Conservation (phyloP, 108 stramenopile species). For the Mayamaea pseudoterrestris region DNA sequence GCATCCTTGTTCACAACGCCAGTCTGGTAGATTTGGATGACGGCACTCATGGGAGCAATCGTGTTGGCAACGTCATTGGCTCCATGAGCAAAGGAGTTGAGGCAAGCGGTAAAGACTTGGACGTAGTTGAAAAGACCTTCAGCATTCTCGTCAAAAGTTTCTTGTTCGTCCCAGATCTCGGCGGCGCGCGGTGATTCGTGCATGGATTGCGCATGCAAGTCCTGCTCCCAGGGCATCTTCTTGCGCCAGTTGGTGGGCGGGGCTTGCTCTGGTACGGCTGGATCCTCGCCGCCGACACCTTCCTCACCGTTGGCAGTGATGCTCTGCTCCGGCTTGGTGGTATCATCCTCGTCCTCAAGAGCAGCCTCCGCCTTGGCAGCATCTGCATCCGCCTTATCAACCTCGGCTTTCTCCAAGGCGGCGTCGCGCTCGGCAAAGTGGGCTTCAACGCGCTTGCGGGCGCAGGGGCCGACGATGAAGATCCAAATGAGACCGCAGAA, state of each 20-base stretch:
- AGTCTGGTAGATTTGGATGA: conserved; percentile 33
- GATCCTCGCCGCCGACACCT: no score
- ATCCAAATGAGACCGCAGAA: conserved; percentile 15
- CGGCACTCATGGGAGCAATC: conserved; percentile 51
- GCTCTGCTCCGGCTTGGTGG: neutral
- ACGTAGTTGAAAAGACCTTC: conserved; percentile 49
- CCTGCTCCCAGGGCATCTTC: no score
- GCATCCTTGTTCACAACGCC: conserved; percentile 15
- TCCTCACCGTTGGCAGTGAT: conserved; percentile 1
- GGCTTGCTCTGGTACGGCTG: no score
- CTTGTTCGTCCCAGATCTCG: conserved; percentile 36
- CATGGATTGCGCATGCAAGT: conserved; percentile 13
- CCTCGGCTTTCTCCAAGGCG: neutral
- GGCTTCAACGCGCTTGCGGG: conserved; percentile 14
- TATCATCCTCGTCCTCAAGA: conserved; percentile 1
- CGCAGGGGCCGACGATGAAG: conserved; percentile 17
- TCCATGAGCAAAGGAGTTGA: conserved; percentile 61
- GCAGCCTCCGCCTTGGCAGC: no score
- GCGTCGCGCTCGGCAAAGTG: no score
- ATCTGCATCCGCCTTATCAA: conserved; percentile 1
- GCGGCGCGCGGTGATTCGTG: conserved; percentile 15
- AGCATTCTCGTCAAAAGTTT: conserved; percentile 27
- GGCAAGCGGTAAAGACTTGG: conserved; percentile 61
- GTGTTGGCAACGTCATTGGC: conserved; percentile 69
- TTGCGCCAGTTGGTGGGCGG: no score